Evolutionary conservation across 768 basidiomycete genomes (phyloP).

Genomic region (Cyathus striatus): DNA sequence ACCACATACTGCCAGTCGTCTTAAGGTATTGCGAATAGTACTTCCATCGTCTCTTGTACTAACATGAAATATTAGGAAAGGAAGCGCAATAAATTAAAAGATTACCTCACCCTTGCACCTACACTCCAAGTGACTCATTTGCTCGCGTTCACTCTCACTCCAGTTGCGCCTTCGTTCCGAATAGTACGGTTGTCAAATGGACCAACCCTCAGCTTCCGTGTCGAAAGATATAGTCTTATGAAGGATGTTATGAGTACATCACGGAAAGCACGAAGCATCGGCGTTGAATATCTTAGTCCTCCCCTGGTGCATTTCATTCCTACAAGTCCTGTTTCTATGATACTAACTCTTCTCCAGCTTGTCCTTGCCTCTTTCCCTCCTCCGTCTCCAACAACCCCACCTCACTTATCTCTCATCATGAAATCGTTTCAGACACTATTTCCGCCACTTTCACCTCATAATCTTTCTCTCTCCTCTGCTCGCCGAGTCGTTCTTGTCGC

Average conservation of each 20-base stretch:
- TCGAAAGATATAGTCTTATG: constrained; percentile 90
- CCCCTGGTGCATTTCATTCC: constrained; percentile 63
- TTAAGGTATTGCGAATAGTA: constrained; percentile 63
- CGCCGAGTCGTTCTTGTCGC: constrained; percentile 91
- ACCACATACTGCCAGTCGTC: constrained; percentile 90
- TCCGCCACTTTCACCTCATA: constrained; percentile 84
- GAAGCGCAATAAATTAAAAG: constrained; percentile 84
- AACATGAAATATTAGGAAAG: constrained; percentile 61
- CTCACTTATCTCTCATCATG: constrained; percentile 86
- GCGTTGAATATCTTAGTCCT: constrained; percentile 86
- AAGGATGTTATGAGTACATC: constrained; percentile 73
- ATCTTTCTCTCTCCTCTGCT: constrained; percentile 79
- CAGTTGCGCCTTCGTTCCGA: constrained; percentile 79
- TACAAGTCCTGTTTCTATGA: neutral
- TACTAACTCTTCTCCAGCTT: constrained; percentile 45
- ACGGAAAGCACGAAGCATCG: constrained; percentile 66
- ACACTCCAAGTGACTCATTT: constrained; percentile 89
- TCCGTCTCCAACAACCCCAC: constrained; percentile 67
- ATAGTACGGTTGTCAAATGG: constrained; percentile 85
- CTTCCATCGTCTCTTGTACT: neutral
- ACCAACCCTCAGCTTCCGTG: constrained; percentile 88
- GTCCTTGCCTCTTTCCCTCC: constrained; percentile 87
- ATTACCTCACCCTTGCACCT: constrained; percentile 90
- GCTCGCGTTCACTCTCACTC: constrained; percentile 85
- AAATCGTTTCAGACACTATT: constrained; percentile 96